Evolutionary conservation across 768 basidiomycete species (phyloP).

Genomic region (Amanita inopinata): DNA sequence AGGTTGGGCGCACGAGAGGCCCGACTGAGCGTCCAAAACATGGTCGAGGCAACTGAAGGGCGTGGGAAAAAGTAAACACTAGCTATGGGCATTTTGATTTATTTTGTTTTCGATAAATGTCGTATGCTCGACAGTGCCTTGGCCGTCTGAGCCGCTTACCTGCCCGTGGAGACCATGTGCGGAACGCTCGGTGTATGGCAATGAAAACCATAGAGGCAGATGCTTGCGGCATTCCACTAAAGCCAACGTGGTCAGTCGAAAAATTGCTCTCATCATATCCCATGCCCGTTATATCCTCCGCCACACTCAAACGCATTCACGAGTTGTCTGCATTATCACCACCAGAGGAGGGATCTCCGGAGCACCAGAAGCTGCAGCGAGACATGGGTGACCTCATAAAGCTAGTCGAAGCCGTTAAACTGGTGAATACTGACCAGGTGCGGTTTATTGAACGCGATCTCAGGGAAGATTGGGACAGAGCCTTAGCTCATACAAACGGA

Average conservation of each 20-base stretch:
- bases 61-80: slow-evolving; percentile 15
- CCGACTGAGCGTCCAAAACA: slow-evolving; percentile 24
- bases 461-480: slow-evolving; percentile 30
- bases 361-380: slow-evolving; percentile 38
- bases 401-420: slow-evolving; percentile 74
- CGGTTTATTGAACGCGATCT: slow-evolving; percentile 22
- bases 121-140: slow-evolving; percentile 16
- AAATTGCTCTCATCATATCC: slow-evolving; percentile 72
- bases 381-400: slow-evolving; percentile 66
- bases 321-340: slow-evolving; percentile 64
- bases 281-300: slow-evolving; percentile 46
- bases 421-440: slow-evolving; percentile 38
- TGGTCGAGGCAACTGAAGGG: slow-evolving; percentile 15
- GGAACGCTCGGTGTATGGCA: slow-evolving; percentile 1
- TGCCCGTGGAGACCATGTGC: slow-evolving; percentile 10
- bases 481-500: background rate
- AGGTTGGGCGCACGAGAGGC: slow-evolving; percentile 16
- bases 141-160: slow-evolving; percentile 12
- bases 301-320: slow-evolving; percentile 55
- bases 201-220: slow-evolving; percentile 30
- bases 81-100: slow-evolving; percentile 10
- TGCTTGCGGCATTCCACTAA: slow-evolving; percentile 49
- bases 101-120: too few relatives aligned
- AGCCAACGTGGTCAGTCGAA: slow-evolving; percentile 75
- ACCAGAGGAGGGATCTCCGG: slow-evolving; percentile 46